Percentiles rank a stretch among this genome's conserved stretches.
phyloP scores from a whole-genome alignment of 306 rosid genomes.

The Urtica urens region DNA sequence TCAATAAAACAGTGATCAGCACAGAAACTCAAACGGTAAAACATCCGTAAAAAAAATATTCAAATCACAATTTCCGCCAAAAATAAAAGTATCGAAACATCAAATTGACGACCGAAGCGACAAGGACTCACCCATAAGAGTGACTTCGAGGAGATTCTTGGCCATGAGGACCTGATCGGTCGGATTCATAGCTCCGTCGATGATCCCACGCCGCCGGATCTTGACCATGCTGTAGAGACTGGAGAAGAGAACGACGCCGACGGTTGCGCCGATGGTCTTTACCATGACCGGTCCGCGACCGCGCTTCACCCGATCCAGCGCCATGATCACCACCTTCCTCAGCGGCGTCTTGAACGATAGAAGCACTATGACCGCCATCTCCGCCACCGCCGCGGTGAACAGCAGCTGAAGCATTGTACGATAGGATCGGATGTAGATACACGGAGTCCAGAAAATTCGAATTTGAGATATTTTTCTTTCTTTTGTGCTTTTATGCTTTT shows the following conservation, averaged over 20 bases:
- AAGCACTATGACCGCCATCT: constrained; percentile 40
- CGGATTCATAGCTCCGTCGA: constrained; percentile 43
- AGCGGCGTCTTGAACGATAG: constrained; percentile 70
- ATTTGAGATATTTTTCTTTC: too few species aligned
- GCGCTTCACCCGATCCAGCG: constrained; percentile 68
- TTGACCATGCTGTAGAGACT: constrained; percentile 40
- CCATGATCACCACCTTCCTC: constrained; percentile 62
- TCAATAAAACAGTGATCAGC: constrained; percentile 2
- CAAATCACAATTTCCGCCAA: background rate
- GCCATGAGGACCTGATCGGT: constrained; percentile 97
- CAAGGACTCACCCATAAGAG: constrained; percentile 60
- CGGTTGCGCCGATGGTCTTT: constrained; percentile 58
- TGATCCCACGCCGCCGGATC: constrained; percentile 56
- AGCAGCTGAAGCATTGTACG: constrained; percentile 55
- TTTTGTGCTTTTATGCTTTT: too few species aligned
- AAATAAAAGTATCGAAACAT: background rate
- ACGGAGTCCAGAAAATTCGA: too few species aligned
- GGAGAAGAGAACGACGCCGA: constrained; percentile 36
- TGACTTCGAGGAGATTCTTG: constrained; percentile 71
- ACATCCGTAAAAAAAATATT: background rate
- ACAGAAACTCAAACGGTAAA: background rate
- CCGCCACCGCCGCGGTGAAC: constrained; percentile 47
- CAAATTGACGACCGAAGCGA: background rate
- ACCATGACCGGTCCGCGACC: constrained; percentile 78
- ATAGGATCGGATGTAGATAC: too few species aligned